Evolutionary conservation across 306 rosid species (phyloP), one percentile per base, ranked within the genome.

Genomic region (Elaeagnus macrophylla): DNA sequence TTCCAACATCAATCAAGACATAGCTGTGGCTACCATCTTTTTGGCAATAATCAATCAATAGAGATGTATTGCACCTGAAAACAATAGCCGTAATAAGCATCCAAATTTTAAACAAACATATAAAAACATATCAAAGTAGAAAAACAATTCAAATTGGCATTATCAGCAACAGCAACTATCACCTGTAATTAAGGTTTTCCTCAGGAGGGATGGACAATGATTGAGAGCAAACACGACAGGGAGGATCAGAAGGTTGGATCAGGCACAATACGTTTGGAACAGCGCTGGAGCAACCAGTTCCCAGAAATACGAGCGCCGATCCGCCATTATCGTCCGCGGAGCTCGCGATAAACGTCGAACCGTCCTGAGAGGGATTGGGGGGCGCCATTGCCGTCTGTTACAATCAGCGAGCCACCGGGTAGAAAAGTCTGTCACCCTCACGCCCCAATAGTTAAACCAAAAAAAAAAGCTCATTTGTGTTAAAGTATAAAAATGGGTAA

Each of bases 261-360:
- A 91, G 69, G 75, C 99, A 91, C 81, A 60, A 60, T 53, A 78
- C 43, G 61, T 80, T 76, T 61, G 99, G 99, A 51, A 91, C 78
- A 73, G 94, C 76, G 78, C 99, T 75, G 1, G 99, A 91, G 48
- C 95, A 84, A 2, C 99, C 99, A 7, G 96, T 87, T 1, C 99
- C 99, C 54, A 91, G 79, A 48, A 91, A 91, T 57, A 91, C 84
- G 63, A 91, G 63, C 36, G 95, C 95, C 54, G 99, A 91, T 75
- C 68, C 65, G 52, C 12, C 48, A 1, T 14, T 50, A 14, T 45
- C 53, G 44, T 7, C 35, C 13, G 36, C 32, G 37, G 13, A 7
- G 17, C 32, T 7, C 51, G 51, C 44, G 5, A 5, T 48, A 16
- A 36, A 5, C 18, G 73, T 48, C 55, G 44, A 5, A 25, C 57